Base-by-base conservation (phyloP, 2,329 filamentous ascomycete species). In the Sarocladium strictum region DNA sequence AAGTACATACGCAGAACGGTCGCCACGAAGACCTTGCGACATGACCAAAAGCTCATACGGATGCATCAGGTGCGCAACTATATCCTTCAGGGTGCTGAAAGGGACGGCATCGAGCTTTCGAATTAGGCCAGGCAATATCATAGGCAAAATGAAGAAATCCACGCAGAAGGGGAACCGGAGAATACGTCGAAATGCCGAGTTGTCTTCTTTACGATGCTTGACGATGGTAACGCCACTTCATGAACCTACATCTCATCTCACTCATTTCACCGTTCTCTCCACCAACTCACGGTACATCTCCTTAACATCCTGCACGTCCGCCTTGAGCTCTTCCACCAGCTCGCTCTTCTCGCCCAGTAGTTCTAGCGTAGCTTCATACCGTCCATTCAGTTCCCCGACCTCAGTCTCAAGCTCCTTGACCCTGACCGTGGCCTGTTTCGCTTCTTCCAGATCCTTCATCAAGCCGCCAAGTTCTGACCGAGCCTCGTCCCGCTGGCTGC, bases 321-420 rank as follows among this genome's bases (percentile, higher is more conserved):
- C 86, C 69, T 80, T 84, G 61, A 99, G 75, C 76, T 99, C 94
- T 65, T 96, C 91, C 2, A 96, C 92, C 65, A 87, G 76, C 76
- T 99, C 94, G 69, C 90, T 96, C 81, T 96, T 96, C 80, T 99
- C 94, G 1, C 94, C 94, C 55, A 99, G 73, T 84, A 97, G 86
- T 73, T 97, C 92, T 53, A 99, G 76, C 57, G 90, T 95, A 14
- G 91, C 94, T 67, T 96, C 85, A 67, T 97, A 96, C 63, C 93
- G 79, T 58, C 83, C 76, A 63, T 89, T 85, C 59, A 97, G 75
- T 40, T 83, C 81, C 26, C 72, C 73, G 51, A 96, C 74, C 61
- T 90, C 81, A 45, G 71, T 73, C 68, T 95, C 86, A 14, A 97
- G 69, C 57, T 80, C 77, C 19, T 76, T 73, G 0, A 91, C 79